These are phyloP conservation scores for Polytrichum formosum DNA, from an alignment of 225 moss, liverwort and hornwort species.

Conservation along the genomic window DNA sequence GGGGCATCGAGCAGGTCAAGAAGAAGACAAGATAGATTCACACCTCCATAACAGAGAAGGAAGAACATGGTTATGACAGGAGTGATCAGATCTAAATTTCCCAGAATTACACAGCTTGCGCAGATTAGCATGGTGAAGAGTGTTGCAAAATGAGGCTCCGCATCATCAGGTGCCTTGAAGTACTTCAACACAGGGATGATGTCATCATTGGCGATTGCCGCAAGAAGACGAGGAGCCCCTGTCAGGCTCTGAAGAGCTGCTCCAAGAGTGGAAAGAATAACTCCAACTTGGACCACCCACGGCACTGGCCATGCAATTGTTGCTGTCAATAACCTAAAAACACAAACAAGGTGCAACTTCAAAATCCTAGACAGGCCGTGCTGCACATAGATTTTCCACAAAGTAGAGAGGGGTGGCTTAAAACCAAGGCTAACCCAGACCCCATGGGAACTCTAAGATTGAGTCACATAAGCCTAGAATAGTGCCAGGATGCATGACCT, in stretches of 20 bases:
- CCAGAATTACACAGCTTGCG: constrained; percentile 80
- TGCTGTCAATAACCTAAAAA: constrained; percentile 75
- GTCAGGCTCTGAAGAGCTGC: constrained; percentile 89
- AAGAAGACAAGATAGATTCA: constrained; percentile 86
- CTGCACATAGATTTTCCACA: too few species aligned
- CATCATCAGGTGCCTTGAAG: constrained; percentile 77
- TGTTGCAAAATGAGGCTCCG: constrained; percentile 80
- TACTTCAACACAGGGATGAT: constrained; percentile 79
- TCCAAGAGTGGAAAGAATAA: constrained; percentile 83
- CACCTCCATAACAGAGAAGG: constrained; percentile 80
- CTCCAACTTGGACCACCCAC: constrained; percentile 84
- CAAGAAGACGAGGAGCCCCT: constrained; percentile 85
- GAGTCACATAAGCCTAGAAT: too few species aligned
- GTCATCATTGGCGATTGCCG: constrained; percentile 90
- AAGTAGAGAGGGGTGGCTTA: too few species aligned
- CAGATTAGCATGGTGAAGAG: constrained; percentile 86
- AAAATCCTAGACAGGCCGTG: too few species aligned
- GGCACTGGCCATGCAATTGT: constrained; percentile 84
- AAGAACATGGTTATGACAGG: constrained; percentile 93
- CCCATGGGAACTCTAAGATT: too few species aligned
- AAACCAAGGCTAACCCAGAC: too few species aligned
- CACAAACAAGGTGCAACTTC: too few species aligned
- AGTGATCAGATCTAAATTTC: constrained; percentile 80
- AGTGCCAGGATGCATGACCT: too few species aligned
- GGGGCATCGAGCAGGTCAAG: constrained; percentile 90